phyloP scores from a whole-genome alignment of 2,329 filamentous ascomycete species.

The Fusarium odoratissimum region DNA sequence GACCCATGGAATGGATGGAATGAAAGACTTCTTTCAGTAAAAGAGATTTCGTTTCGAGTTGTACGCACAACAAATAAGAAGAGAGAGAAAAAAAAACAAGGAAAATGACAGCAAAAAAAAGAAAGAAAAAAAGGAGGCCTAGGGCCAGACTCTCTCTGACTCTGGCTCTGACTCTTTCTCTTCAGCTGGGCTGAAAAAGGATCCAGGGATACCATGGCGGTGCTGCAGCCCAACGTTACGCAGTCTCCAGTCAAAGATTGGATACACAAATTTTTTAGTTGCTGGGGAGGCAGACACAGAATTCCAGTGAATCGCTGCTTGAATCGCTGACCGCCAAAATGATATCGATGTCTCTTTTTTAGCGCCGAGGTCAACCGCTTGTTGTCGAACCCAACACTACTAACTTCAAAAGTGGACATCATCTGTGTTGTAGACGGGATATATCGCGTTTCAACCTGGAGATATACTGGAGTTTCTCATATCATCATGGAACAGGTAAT shows the following conservation, averaged over 20 bases:
- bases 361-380: conserved; percentile 10
- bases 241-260: conserved; percentile 29
- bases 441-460: neutral
- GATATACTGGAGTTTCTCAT: neutral
- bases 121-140: conserved; percentile 2
- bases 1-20: neutral
- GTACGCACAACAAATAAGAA: conserved; percentile 7
- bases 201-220: conserved; percentile 25
- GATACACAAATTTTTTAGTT: conserved; percentile 29
- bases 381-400: neutral
- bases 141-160: conserved; percentile 13
- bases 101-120: conserved; percentile 6
- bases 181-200: conserved; percentile 29
- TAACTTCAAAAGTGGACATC: neutral
- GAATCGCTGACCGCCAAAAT: conserved; percentile 29
- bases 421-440: neutral
- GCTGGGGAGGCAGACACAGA: conserved; percentile 30
- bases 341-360: conserved; percentile 16
- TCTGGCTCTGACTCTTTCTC: conserved; percentile 6
- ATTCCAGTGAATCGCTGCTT: conserved; percentile 28
- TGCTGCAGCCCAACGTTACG: conserved; percentile 41
- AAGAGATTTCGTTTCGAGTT: neutral
- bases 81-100: neutral
- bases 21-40: conserved; percentile 4
- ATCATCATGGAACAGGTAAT: conserved; percentile 6